Percentiles rank a stretch among this genome's conserved stretches.
Evolutionary conservation across 306 rosid species (phyloP).

Genomic region (Astragalus glycyphyllos): DNA sequence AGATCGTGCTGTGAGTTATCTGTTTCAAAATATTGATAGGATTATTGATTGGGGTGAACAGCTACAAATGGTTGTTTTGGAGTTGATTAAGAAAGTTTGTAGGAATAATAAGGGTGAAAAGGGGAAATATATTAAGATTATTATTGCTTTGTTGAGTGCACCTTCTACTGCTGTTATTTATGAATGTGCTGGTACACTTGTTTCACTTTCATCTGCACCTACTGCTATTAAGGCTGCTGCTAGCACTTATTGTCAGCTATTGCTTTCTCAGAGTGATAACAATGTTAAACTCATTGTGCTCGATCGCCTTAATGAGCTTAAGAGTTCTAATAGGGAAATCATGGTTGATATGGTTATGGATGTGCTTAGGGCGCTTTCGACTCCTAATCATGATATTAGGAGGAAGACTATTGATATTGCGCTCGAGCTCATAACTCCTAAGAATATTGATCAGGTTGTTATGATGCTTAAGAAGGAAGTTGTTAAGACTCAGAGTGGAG

Average conservation of each 20-base stretch:
- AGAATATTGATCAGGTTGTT: constrained; percentile 93
- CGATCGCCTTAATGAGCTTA: constrained; percentile 83
- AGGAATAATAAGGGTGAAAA: constrained; percentile 77
- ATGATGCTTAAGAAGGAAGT: constrained; percentile 95
- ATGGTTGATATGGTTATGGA: constrained; percentile 96
- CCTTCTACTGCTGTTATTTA: constrained; percentile 86
- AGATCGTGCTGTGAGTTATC: constrained; percentile 79
- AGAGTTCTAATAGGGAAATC: constrained; percentile 75
- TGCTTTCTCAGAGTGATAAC: constrained; percentile 93
- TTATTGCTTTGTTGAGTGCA: constrained; percentile 68
- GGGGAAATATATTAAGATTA: constrained; percentile 87
- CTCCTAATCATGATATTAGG: constrained; percentile 82
- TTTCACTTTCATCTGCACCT: constrained; percentile 86
- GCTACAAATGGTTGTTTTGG: constrained; percentile 91
- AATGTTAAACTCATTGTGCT: constrained; percentile 93
- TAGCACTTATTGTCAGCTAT: constrained; percentile 73
- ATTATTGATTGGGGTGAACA: constrained; percentile 88
- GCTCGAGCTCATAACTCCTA: constrained; percentile 76
- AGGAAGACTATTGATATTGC: constrained; percentile 94
- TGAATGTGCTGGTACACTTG: constrained; percentile 93
- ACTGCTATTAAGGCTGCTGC: constrained; percentile 95
- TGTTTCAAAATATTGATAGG: constrained; percentile 67
- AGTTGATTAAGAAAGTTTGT: constrained; percentile 87
- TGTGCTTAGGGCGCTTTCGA: constrained; percentile 85
- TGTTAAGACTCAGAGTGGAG: constrained; percentile 88